Conservation (phyloP, 2,329 filamentous ascomycete genomes). For the Hymenoscyphus salicellus region DNA sequence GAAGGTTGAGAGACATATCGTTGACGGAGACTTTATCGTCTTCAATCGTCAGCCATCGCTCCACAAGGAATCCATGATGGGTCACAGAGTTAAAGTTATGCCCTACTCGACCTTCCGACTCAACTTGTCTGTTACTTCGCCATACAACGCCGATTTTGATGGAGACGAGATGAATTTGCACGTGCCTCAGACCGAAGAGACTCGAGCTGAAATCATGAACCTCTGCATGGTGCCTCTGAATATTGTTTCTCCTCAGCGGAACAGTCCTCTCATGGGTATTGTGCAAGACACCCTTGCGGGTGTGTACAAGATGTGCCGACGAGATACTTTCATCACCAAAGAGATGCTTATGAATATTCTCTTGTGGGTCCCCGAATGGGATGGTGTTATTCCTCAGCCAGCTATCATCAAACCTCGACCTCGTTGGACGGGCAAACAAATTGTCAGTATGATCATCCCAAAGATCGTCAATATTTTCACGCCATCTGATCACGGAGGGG, state of each 20-base stretch:
- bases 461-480: constrained; percentile 76
- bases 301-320: constrained; percentile 92
- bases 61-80: constrained; percentile 99
- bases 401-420: constrained; percentile 92
- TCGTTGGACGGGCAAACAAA: constrained; percentile 97
- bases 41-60: constrained; percentile 99
- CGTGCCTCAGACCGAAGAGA: constrained; percentile 96
- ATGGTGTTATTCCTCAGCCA: constrained; percentile 87
- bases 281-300: constrained; percentile 97
- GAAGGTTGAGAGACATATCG: constrained; percentile 97
- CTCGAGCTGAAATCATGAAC: constrained; percentile 88
- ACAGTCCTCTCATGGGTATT: constrained; percentile 98
- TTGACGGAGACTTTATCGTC: constrained; percentile 95
- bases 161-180: constrained; percentile 99
- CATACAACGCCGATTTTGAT: constrained; percentile 99
- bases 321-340: constrained; percentile 86
- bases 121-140: constrained; percentile 94
- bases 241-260: constrained; percentile 96
- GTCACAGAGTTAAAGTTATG: constrained; percentile 95
- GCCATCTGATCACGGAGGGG: constrained; percentile 57
- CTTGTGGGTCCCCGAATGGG: constrained; percentile 97
- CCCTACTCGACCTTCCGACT: constrained; percentile 98
- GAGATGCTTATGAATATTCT: constrained; percentile 95
- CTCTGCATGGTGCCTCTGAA: constrained; percentile 97
- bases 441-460: constrained; percentile 90